phyloP scores from a whole-genome alignment of 179 eudicot species.

The Silene coronaria region DNA sequence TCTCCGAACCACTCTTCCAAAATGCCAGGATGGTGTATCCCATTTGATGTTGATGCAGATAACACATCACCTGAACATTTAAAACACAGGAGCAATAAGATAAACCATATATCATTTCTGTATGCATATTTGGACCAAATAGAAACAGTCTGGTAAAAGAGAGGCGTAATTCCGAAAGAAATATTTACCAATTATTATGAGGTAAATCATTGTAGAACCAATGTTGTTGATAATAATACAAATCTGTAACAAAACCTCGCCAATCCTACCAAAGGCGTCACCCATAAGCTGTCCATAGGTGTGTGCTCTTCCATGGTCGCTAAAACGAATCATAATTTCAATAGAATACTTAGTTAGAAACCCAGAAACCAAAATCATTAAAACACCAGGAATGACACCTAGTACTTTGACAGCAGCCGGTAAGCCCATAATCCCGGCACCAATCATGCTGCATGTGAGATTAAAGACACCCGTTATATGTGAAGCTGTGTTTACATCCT shows the following conservation, averaged over 20 bases:
- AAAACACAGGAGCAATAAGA: background rate
- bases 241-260: conserved; percentile 32
- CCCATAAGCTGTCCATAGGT: conserved; percentile 37
- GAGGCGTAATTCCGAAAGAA: background rate
- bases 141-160: background rate
- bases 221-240: conserved; percentile 33
- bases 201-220: conserved; percentile 31
- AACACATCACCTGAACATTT: conserved; percentile 30
- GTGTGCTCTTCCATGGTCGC: conserved; percentile 25
- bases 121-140: background rate
- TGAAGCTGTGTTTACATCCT: conserved; percentile 26
- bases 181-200: conserved; percentile 36
- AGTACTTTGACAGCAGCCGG: conserved; percentile 43
- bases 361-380: conserved; percentile 33
- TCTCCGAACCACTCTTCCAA: conserved; percentile 37
- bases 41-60: conserved; percentile 34
- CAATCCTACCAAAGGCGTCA: conserved; percentile 37
- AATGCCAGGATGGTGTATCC: conserved; percentile 32
- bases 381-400: conserved; percentile 37
- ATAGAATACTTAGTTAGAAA: conserved; percentile 35
- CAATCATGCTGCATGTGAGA: conserved; percentile 38
- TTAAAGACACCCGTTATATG: conserved; percentile 31
- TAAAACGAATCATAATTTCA: conserved; percentile 35
- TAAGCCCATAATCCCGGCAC: conserved; percentile 47
- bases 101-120: background rate